phyloP scores from a whole-genome alignment of 306 rosid genomes.

The Abrus pulchellus region DNA sequence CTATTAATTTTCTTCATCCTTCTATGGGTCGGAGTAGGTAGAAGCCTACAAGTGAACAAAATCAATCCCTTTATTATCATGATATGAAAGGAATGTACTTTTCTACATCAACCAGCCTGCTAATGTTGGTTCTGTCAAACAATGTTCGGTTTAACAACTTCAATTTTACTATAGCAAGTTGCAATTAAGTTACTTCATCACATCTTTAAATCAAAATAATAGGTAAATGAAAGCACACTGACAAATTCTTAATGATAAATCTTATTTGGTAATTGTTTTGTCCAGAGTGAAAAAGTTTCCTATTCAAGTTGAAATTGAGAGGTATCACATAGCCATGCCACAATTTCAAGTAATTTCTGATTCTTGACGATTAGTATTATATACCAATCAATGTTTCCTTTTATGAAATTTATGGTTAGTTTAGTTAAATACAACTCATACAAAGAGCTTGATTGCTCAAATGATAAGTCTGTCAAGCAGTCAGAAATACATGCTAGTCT shows the following conservation, averaged over 20 bases:
- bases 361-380: neutral
- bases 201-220: too few species aligned
- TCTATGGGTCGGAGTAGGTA: slow-evolving; percentile 49
- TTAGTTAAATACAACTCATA: neutral
- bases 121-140: neutral
- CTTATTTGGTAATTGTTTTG: neutral
- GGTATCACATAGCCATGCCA: neutral
- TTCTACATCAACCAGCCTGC: neutral
- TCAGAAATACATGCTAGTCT: neutral
- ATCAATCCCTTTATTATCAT: neutral
- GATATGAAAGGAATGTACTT: neutral
- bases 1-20: slow-evolving; percentile 47
- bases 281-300: neutral
- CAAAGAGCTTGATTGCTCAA: neutral
- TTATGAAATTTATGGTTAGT: neutral
- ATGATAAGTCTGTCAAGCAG: neutral
- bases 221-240: neutral
- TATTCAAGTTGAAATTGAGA: neutral
- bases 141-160: neutral
- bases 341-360: neutral
- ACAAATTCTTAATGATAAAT: neutral
- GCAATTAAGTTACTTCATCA: too few species aligned
- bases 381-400: neutral
- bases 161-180: neutral
- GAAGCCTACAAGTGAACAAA: slow-evolving; percentile 49